Conservation (phyloP, 495 filamentous ascomycete species). For the Penicillium flavigenum region DNA sequence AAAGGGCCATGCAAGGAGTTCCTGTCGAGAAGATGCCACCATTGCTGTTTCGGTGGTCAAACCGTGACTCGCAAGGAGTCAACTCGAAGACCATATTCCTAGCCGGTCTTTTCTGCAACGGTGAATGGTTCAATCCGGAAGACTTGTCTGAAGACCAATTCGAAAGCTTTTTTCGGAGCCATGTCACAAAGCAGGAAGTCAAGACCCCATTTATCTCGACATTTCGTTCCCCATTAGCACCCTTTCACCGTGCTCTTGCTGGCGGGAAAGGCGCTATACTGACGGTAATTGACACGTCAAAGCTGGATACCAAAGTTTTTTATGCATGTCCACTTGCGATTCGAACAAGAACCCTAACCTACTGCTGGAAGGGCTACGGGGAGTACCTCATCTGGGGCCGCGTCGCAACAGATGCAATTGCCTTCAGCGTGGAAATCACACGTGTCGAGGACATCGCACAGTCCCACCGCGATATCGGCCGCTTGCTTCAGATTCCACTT, state of each 20-base stretch:
- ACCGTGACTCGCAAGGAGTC: conserved; percentile 34
- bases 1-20: background rate
- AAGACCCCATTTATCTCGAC: conserved; percentile 40
- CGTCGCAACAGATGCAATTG: conserved; percentile 27
- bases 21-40: conserved; percentile 18
- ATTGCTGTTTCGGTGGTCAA: conserved; percentile 40
- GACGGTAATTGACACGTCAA: conserved; percentile 32
- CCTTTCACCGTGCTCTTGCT: conserved; percentile 35
- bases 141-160: conserved; percentile 22
- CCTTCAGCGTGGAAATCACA: conserved; percentile 26
- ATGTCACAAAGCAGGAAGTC: conserved; percentile 22
- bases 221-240: conserved; percentile 23
- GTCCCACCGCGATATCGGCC: conserved; percentile 19
- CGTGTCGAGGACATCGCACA: conserved; percentile 21
- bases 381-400: conserved; percentile 40
- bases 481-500: conserved; percentile 26
- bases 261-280: conserved; percentile 29
- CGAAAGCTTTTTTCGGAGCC: conserved; percentile 22
- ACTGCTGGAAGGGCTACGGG: conserved; percentile 29
- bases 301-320: conserved; percentile 25
- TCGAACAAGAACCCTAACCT: conserved; percentile 18
- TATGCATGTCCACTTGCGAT: conserved; percentile 26
- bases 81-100: conserved; percentile 24
- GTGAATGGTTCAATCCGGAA: conserved; percentile 14
- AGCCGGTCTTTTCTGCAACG: conserved; percentile 29